phyloP scores from a whole-genome alignment of 2,329 filamentous ascomycete species.

The Trichoderma cornu-damae region DNA sequence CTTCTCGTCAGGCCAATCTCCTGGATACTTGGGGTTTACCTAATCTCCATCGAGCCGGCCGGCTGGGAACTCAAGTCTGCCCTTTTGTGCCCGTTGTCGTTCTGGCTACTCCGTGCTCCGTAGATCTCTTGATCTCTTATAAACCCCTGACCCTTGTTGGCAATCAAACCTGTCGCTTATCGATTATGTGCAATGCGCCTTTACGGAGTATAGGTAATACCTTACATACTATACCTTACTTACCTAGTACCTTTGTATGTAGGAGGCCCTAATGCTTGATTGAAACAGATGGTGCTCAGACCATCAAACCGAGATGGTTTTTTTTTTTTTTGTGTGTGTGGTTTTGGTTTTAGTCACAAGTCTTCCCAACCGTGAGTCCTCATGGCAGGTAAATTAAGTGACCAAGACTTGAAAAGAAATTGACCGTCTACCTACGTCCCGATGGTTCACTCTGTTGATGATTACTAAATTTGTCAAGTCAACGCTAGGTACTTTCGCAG shows the following conservation, averaged over 20 bases:
- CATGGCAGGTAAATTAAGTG: no score
- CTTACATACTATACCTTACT: no score
- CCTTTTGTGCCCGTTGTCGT: background rate
- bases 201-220: background rate
- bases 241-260: no score
- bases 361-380: slow-evolving; percentile 2
- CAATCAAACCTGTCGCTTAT: slow-evolving; percentile 18
- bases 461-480: no score
- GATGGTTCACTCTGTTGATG: no score
- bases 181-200: slow-evolving; percentile 13
- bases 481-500: no score
- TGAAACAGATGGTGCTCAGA: slow-evolving; percentile 7
- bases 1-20: background rate
- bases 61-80: background rate
- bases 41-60: slow-evolving; percentile 10
- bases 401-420: no score
- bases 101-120: slow-evolving; percentile 4
- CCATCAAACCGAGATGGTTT: background rate
- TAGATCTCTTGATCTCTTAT: slow-evolving; percentile 12
- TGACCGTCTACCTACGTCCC: no score
- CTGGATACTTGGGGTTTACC: background rate
- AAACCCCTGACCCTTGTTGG: slow-evolving; percentile 15
- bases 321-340: background rate
- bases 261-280: no score
- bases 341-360: no score